phyloP scores from a whole-genome alignment of 306 rosid species.

The Rosa persica region DNA sequence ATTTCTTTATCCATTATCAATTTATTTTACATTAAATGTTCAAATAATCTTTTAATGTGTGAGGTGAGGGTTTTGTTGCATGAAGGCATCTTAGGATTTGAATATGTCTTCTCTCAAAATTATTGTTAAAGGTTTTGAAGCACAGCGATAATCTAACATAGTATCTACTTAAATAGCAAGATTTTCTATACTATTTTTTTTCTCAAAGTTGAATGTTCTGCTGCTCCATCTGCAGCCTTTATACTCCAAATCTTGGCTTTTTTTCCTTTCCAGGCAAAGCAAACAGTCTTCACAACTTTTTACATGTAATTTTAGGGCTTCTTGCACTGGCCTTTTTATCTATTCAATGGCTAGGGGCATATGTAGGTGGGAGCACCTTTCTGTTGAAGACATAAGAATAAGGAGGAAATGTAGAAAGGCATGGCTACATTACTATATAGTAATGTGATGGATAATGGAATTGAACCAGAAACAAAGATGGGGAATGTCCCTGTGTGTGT shows the following conservation, averaged over 20 bases:
- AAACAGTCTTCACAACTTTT: neutral
- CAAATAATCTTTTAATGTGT: neutral
- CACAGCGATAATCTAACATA: neutral
- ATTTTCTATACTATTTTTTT: neutral
- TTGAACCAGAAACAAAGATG: neutral
- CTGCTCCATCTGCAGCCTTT: neutral
- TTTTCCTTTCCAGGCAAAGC: conserved; percentile 6
- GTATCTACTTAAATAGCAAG: neutral
- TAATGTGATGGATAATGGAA: neutral
- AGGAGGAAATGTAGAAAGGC: neutral
- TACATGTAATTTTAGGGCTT: neutral
- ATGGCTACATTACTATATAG: neutral
- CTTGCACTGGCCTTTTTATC: neutral
- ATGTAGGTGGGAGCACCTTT: neutral
- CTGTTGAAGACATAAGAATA: conserved; percentile 4
- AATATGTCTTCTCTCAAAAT: neutral
- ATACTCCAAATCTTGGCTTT: conserved; percentile 10
- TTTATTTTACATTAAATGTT: neutral
- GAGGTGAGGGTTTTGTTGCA: neutral
- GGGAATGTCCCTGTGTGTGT: conserved; percentile 21
- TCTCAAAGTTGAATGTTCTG: neutral
- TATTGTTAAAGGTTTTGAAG: neutral
- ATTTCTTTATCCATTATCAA: neutral
- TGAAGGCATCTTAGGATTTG: no score
- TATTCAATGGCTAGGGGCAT: neutral